Conservation (phyloP, 1,139 yeast genomes). For the Fermentozyma sake region DNA sequence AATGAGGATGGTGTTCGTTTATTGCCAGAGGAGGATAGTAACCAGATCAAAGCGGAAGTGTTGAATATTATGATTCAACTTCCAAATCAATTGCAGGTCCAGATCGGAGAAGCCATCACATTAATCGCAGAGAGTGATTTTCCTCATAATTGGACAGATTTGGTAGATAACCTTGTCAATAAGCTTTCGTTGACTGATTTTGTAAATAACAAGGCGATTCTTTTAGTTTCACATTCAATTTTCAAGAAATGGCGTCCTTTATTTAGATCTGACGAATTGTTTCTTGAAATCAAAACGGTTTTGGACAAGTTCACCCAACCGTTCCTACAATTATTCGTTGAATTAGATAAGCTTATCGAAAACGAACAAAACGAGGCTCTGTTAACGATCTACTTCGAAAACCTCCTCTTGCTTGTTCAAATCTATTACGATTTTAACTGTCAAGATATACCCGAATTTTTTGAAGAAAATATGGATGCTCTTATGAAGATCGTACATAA, state of each 20-base stretch:
- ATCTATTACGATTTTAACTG: conserved; percentile 91
- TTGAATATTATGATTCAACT: conserved; percentile 77
- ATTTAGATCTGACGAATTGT: conserved; percentile 85
- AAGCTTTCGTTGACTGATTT: conserved; percentile 64
- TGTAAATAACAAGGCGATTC: conserved; percentile 75
- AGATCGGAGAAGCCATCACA: conserved; percentile 90
- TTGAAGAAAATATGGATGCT: conserved; percentile 78
- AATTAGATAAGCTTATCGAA: conserved; percentile 62
- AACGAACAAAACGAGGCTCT: conserved; percentile 42
- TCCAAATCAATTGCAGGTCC: conserved; percentile 74
- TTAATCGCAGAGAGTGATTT: conserved; percentile 94
- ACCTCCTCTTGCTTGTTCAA: conserved; percentile 66
- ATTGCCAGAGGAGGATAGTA: conserved; percentile 58
- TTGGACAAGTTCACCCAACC: conserved; percentile 83
- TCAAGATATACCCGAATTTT: conserved; percentile 96
- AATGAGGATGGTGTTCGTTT: conserved; percentile 82
- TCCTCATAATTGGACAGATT: conserved; percentile 81
- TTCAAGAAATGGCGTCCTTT: conserved; percentile 96
- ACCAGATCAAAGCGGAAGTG: conserved; percentile 68
- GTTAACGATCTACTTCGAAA: conserved; percentile 58
- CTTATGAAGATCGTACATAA: conserved; percentile 83
- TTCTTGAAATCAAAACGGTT: conserved; percentile 82
- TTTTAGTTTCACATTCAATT: conserved; percentile 90
- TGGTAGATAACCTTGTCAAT: conserved; percentile 70
- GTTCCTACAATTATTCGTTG: conserved; percentile 60